A percentile compares a stretch with the other conserved stretches of the same genome.
phyloP scores from a whole-genome alignment of 768 basidiomycete genomes.

The Xerocomus brunneocitrinus region DNA sequence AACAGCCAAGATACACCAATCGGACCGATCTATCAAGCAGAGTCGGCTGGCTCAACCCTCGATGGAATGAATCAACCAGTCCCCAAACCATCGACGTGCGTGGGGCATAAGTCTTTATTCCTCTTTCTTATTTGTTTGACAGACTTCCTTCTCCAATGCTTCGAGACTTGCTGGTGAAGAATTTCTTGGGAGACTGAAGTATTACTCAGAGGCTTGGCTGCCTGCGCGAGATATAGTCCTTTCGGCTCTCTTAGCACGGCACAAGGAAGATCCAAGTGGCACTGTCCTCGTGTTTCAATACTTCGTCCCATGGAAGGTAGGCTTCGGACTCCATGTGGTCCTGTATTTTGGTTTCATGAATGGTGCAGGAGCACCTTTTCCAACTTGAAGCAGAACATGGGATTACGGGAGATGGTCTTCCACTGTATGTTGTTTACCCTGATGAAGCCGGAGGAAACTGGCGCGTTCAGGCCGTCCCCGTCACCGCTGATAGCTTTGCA shows the following conservation, averaged over 20 bases:
- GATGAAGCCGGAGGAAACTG: slow-evolving; percentile 74
- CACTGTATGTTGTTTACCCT: slow-evolving; percentile 86
- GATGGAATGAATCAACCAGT: slow-evolving; percentile 83
- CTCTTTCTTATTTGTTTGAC: slow-evolving; percentile 8
- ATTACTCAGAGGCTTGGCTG: slow-evolving; percentile 87
- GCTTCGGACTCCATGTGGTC: slow-evolving; percentile 4
- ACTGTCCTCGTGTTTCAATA: slow-evolving; percentile 75
- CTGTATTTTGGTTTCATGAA: slow-evolving; percentile 14
- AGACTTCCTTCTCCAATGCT: slow-evolving; percentile 76
- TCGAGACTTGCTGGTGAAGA: slow-evolving; percentile 81
- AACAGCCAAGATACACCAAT: slow-evolving; percentile 66
- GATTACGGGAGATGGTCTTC: slow-evolving; percentile 44
- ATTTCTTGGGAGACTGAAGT: slow-evolving; percentile 73
- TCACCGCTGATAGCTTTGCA: slow-evolving; percentile 77
- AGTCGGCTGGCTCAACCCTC: slow-evolving; percentile 80
- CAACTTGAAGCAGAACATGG: slow-evolving; percentile 66
- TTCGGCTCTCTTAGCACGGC: slow-evolving; percentile 53
- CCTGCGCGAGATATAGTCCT: slow-evolving; percentile 81
- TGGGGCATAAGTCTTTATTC: neutral
- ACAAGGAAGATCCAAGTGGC: slow-evolving; percentile 61
- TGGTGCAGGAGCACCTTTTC: slow-evolving; percentile 78
- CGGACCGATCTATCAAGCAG: slow-evolving; percentile 83
- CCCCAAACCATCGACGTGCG: slow-evolving; percentile 70
- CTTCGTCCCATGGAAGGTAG: slow-evolving; percentile 86
- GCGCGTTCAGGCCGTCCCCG: slow-evolving; percentile 91